Evolutionary conservation across 1,139 yeast species (phyloP).

Genomic region (Petasospora rhodanensis): DNA sequence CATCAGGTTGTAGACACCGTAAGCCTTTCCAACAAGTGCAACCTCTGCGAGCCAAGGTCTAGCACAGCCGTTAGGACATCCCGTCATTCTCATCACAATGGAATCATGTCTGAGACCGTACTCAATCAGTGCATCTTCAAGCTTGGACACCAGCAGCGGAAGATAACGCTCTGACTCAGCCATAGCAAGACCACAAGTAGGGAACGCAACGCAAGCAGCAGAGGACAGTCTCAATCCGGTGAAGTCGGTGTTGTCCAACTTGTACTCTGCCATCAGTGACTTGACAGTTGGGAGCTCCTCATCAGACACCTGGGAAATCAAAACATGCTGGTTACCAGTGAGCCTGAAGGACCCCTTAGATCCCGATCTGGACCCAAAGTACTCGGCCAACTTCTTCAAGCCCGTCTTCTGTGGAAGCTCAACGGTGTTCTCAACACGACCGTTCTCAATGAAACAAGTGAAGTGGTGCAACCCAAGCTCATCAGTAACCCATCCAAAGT

Average conservation of each 20-base stretch:
- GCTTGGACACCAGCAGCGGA: conserved; percentile 74
- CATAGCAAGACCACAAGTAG: conserved; percentile 98
- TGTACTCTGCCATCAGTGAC: conserved; percentile 61
- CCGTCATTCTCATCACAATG: conserved; percentile 97
- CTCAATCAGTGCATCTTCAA: conserved; percentile 83
- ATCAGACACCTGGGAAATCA: conserved; percentile 70
- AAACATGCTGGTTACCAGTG: conserved; percentile 93
- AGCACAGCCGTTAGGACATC: conserved; percentile 98
- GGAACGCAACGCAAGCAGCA: conserved; percentile 97
- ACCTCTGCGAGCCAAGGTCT: conserved; percentile 98
- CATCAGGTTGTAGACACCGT: conserved; percentile 88
- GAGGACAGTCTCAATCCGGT: conserved; percentile 85
- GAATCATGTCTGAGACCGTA: conserved; percentile 93
- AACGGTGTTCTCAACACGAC: conserved; percentile 91
- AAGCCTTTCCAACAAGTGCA: conserved; percentile 93
- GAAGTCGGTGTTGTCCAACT: conserved; percentile 79
- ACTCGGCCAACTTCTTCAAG: conserved; percentile 70
- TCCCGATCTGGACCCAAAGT: conserved; percentile 39
- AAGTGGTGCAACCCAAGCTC: conserved; percentile 85
- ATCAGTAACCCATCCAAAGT: conserved; percentile 92
- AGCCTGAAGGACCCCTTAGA: conserved; percentile 80
- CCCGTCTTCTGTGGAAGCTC: conserved; percentile 91
- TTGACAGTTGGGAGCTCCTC: conserved; percentile 62
- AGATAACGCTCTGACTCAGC: conserved; percentile 96
- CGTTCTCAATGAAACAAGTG: conserved; percentile 93